A percentile compares a stretch with the other conserved stretches of the same genome.
These are phyloP conservation scores for Botrytis aclada DNA, from an alignment of 2,329 filamentous ascomycete genomes.

Conservation along the genomic window DNA sequence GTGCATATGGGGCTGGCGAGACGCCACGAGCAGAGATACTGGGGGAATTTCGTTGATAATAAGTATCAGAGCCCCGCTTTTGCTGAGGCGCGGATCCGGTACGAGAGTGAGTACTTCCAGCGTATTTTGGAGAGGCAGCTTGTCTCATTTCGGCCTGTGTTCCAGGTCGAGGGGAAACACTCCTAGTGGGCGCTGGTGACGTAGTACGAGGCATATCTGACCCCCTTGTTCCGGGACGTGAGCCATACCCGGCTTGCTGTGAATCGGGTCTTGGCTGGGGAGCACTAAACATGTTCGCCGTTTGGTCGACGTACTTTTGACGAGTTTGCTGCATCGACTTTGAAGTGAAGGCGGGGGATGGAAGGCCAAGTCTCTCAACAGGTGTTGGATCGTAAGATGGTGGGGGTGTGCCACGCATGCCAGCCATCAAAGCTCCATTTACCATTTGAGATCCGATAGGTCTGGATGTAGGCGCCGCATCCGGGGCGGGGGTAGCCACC, in stretches of 20 bases:
- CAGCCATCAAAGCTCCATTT: slow-evolving; percentile 49
- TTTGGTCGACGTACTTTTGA: slow-evolving; percentile 81
- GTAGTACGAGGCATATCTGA: slow-evolving; percentile 57
- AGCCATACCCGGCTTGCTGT: slow-evolving; percentile 33
- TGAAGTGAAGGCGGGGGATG: slow-evolving; percentile 86
- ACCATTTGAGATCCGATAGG: slow-evolving; percentile 42
- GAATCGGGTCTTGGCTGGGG: slow-evolving; percentile 35
- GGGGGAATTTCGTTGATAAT: slow-evolving; percentile 51
- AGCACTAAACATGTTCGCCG: slow-evolving; percentile 69
- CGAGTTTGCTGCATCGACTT: slow-evolving; percentile 95
- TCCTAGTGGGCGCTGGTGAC: slow-evolving; percentile 67
- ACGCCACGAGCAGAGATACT: slow-evolving; percentile 43
- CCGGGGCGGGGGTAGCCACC: slow-evolving; percentile 76
- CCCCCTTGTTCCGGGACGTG: slow-evolving; percentile 58
- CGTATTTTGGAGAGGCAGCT: slow-evolving; percentile 60
- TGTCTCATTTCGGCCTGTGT: slow-evolving; percentile 49
- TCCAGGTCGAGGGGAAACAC: slow-evolving; percentile 59
- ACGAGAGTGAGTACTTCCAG: slow-evolving; percentile 36
- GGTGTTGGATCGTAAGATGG: slow-evolving; percentile 73
- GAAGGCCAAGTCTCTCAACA: slow-evolving; percentile 78
- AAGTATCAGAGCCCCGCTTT: slow-evolving; percentile 48
- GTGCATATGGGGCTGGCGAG: slow-evolving; percentile 42
- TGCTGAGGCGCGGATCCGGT: slow-evolving; percentile 40
- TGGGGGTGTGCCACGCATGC: slow-evolving; percentile 72
- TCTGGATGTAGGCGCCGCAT: slow-evolving; percentile 43